Base-by-base conservation (phyloP, 805 yeast species). In the Wickerhamomyces silvicola region DNA sequence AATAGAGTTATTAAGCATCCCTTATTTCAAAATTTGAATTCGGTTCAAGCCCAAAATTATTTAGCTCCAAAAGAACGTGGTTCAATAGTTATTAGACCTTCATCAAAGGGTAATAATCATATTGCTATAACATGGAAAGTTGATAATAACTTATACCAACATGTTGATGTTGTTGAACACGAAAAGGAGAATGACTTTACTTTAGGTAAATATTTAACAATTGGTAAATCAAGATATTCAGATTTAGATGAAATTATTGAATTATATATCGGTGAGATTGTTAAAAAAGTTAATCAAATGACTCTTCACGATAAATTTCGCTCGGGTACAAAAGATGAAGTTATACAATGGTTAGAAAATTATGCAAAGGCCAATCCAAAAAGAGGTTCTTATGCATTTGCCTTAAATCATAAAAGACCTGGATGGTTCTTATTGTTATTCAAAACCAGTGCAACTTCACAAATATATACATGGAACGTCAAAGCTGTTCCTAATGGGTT, bases 61-160 rank as follows among this genome's bases (percentile, higher is more conserved):
- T 70, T 92, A 48, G 95, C 96, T 14, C 84, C 95, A 16, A 73
- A 81, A 53, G 74, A 79, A 26, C 80, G 88, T 42, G 99, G 99
- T 32, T 95, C 85, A 46, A 74, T 86, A 60, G 95, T 92, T 14
- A 82, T 92, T 35, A 74, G 99, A 45, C 99, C 97, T 13, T 86
- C 97, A 0, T 85, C 95, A 8, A 76, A 79, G 41, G 98, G 98
- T 26, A 68, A 73, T 28, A 83, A 85, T 41, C 96, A 79, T 57
- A 68, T 92, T 45, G 87, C 95, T 3, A 79, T 90, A 25, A 90
- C 99, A 0, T 92, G 97, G 97, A 92, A 92, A 56, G 88, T 92
- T 28, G 92, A 84, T 38, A 90, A 84, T 52, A 82, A 80, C 54
- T 62, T 90, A 40, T 92, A 81, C 61, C 97, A 92, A 56, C 97